Evolutionary conservation across 306 rosid genomes (phyloP), one percentile per base, ranked within the genome.

Genomic region (Benincasa hispida): DNA sequence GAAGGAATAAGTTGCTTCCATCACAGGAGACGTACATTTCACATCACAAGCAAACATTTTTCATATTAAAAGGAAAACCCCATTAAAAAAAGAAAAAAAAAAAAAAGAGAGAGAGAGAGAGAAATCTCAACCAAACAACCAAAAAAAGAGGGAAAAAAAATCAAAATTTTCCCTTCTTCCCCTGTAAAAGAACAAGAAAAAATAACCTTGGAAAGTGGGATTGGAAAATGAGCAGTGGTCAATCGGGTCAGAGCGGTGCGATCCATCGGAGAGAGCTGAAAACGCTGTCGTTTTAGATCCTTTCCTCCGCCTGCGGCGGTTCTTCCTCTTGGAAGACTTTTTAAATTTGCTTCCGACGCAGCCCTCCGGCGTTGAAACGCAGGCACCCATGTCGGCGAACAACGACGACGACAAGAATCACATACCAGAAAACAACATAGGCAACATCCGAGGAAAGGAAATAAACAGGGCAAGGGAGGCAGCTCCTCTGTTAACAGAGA

Each of bases 161-260:
- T 62, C 24, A 62, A 62, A 32, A 12, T 60, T 60, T 3, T 2
- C 28, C 5, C 27, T 55, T 55, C 19, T 22, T 22, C 39, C 39
- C 37, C 19, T 5, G 12, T 21, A 60, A 8, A 5, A 41, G 2
- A 9, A 10, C 8, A 48, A 47, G 28, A 9, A 45, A 45, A 2
- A 11, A 45, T 3, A 47, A 94, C 98, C 98, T 86, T 90, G 95
- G 37, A 86, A 85, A 84, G 91, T 76, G 59, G 88, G 95, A 82
- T 84, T 90, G 86, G 84, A 63, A 84, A 74, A 76, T 76, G 93
- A 78, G 79, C 91, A 80, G 78, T 79, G 83, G 78, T 87, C 89
- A 87, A 86, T 74, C 39, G 84, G 53, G 39, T 67, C 80, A 0
- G 87, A 35, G 76, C 65, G 80, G 81, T 80, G 83, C 65, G 97